phyloP scores from a whole-genome alignment of 495 filamentous ascomycete species.

The Penicillium lividum region DNA sequence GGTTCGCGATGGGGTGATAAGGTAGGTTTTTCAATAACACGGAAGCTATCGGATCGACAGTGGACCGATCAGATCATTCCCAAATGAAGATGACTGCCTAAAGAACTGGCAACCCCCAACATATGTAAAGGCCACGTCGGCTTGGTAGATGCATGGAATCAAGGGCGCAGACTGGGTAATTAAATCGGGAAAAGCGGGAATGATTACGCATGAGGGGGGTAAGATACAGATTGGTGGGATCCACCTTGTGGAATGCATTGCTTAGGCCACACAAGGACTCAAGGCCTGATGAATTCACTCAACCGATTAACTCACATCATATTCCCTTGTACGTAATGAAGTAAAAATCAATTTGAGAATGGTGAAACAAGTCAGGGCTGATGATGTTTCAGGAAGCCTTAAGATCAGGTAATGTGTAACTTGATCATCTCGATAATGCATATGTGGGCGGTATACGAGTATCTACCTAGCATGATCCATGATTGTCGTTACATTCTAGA shows the following conservation, averaged over 20 bases:
- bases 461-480: not conserved
- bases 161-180: conserved; percentile 5
- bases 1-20: conserved; percentile 17
- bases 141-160: conserved; percentile 6
- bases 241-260: conserved; percentile 25
- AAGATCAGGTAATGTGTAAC: not conserved
- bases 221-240: conserved; percentile 7
- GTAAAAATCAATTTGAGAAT: not conserved
- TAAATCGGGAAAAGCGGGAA: conserved; percentile 16
- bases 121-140: conserved; percentile 18
- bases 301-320: not conserved
- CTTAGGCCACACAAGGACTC: not conserved
- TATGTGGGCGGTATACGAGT: not conserved
- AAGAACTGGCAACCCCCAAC: not conserved
- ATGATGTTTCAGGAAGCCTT: not conserved
- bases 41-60: conserved; percentile 30
- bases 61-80: conserved; percentile 27
- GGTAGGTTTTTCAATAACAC: conserved; percentile 14
- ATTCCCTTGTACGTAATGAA: not conserved
- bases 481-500: not conserved
- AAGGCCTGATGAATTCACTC: not conserved
- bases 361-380: not conserved
- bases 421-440: not conserved
- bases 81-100: conserved; percentile 4
- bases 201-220: conserved; percentile 20